phyloP scores from a whole-genome alignment of 768 basidiomycete species.

The Phlegmacium glaucopus region DNA sequence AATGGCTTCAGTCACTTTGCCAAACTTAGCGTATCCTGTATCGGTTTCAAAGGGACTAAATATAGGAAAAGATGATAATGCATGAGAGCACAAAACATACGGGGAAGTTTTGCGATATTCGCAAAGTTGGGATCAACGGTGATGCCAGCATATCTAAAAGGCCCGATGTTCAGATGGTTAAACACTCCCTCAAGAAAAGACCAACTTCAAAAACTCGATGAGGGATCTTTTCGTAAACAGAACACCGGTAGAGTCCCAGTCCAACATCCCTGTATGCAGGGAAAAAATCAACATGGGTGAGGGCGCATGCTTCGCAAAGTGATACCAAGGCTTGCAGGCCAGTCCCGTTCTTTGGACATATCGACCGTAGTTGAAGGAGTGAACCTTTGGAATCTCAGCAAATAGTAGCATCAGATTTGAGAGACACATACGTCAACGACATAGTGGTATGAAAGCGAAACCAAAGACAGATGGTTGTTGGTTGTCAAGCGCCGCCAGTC shows the following conservation, averaged over 20 bases:
- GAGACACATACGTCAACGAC: slow-evolving; percentile 37
- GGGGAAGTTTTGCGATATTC: slow-evolving; percentile 73
- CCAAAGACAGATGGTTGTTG: slow-evolving; percentile 2
- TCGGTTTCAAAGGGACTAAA: background rate
- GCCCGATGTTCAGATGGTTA: slow-evolving; percentile 3
- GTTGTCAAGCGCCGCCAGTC: slow-evolving; percentile 4
- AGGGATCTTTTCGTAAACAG: slow-evolving; percentile 78
- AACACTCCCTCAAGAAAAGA: background rate
- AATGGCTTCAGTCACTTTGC: slow-evolving; percentile 39
- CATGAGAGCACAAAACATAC: slow-evolving; percentile 34
- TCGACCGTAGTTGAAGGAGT: slow-evolving; percentile 55
- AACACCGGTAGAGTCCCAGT: slow-evolving; percentile 75
- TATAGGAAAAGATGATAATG: background rate
- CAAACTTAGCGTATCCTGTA: slow-evolving; percentile 70
- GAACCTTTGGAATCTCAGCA: slow-evolving; percentile 38
- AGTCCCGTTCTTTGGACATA: slow-evolving; percentile 66
- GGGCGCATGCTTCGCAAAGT: background rate
- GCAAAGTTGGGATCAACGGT: slow-evolving; percentile 75
- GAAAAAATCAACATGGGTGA: background rate
- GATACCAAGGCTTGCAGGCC: slow-evolving; percentile 63
- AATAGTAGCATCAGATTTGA: background rate
- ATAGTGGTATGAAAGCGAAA: slow-evolving; percentile 12
- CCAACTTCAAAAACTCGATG: slow-evolving; percentile 76
- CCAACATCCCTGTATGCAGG: slow-evolving; percentile 59
- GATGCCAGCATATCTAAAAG: slow-evolving; percentile 61